A percentile compares a stretch with the other conserved stretches of the same genome.
Conservation (phyloP, 805 yeast species). For the Lipomyces yamadae region DNA sequence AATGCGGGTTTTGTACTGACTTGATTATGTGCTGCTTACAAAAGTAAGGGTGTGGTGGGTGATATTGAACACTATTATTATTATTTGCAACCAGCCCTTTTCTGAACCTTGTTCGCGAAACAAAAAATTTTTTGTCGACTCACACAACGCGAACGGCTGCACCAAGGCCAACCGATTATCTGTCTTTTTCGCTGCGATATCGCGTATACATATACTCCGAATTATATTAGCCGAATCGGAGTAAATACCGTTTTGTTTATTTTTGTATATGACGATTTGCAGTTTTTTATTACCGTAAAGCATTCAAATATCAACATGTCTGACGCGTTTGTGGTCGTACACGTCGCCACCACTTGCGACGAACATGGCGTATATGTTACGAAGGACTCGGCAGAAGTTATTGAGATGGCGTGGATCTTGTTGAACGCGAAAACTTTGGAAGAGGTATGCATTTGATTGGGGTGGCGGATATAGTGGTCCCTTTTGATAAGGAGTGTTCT, state of each 20-base stretch:
- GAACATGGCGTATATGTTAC: conserved; percentile 62
- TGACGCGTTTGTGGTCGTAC: conserved; percentile 64
- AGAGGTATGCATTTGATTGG: conserved; percentile 38
- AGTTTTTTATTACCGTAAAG: background rate
- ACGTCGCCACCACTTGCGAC: conserved; percentile 69
- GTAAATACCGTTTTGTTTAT: background rate
- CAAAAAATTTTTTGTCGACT: conserved; percentile 15
- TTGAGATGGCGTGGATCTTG: conserved; percentile 70
- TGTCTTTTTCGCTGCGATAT: background rate
- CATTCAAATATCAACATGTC: conserved; percentile 47
- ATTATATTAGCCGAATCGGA: background rate
- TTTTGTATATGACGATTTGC: background rate
- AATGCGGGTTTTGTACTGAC: background rate
- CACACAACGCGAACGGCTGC: conserved; percentile 1
- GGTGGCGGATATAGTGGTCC: background rate
- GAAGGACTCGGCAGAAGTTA: conserved; percentile 70
- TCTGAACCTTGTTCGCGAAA: conserved; percentile 1
- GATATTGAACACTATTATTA: background rate
- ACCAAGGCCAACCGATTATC: background rate
- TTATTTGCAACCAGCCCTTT: background rate
- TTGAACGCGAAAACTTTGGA: conserved; percentile 60
- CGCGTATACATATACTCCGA: background rate
- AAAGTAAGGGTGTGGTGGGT: no score
- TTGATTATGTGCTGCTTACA: background rate
- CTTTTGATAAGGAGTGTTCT: background rate